Evolutionary conservation across 2,329 filamentous ascomycete species (phyloP).

Genomic region (Xylaria sp.): DNA sequence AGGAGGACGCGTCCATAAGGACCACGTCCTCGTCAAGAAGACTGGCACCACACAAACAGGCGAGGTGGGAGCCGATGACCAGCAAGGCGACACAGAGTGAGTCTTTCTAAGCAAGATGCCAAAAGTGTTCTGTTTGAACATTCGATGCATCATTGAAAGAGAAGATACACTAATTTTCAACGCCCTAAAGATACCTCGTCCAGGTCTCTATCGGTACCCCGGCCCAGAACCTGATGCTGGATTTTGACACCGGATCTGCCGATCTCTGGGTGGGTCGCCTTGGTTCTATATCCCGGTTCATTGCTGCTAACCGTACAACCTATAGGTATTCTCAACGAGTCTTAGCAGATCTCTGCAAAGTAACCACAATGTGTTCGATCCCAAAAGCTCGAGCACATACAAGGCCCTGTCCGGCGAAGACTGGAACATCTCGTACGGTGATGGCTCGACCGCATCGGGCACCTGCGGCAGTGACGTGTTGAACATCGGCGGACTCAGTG

Average conservation of each 20-base stretch:
- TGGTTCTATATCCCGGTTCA: background rate
- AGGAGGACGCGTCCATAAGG: conserved; percentile 58
- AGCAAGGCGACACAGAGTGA: conserved; percentile 70
- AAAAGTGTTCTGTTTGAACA: background rate
- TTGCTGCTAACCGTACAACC: conserved; percentile 5
- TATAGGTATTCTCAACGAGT: conserved; percentile 65
- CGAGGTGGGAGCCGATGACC: conserved; percentile 68
- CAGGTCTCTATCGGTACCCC: conserved; percentile 73
- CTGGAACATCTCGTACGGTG: conserved; percentile 76
- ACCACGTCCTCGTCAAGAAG: conserved; percentile 60
- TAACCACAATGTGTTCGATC: conserved; percentile 67
- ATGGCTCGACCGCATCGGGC: conserved; percentile 72
- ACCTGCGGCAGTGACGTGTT: conserved; percentile 72
- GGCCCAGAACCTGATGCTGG: conserved; percentile 67
- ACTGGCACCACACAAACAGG: conserved; percentile 49
- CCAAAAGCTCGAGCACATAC: conserved; percentile 69
- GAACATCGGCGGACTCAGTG: conserved; percentile 67
- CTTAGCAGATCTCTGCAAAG: conserved; percentile 53
- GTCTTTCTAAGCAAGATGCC: conserved; percentile 10
- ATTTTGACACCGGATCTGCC: conserved; percentile 77
- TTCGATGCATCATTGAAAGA: background rate
- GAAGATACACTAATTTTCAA: conserved; percentile 45
- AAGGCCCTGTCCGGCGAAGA: conserved; percentile 58
- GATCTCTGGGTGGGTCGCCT: conserved; percentile 67
- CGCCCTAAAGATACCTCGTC: conserved; percentile 68